Evolutionary conservation across 2,329 filamentous ascomycete genomes (phyloP).

Genomic region (Microdochium nivale): DNA sequence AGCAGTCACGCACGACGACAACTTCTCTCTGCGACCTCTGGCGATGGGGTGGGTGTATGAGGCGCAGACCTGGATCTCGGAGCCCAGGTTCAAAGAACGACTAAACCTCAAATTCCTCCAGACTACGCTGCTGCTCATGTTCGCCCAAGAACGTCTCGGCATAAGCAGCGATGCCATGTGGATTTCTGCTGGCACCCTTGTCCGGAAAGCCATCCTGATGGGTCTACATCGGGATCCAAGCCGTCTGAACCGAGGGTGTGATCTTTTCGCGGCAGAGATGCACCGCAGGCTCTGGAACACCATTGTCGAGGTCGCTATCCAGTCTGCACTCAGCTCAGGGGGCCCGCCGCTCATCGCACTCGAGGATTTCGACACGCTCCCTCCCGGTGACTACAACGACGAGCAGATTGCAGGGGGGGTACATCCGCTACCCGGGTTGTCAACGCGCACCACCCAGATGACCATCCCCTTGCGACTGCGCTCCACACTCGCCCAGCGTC

Average conservation of each 20-base stretch:
- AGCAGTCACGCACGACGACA: constrained; percentile 35
- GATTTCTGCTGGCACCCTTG: constrained; percentile 38
- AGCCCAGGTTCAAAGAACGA: constrained; percentile 33
- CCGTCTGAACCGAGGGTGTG: constrained; percentile 34
- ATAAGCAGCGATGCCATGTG: constrained; percentile 43
- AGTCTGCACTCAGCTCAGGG: constrained; percentile 40
- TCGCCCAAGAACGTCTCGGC: constrained; percentile 38
- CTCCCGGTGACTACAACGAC: constrained; percentile 44
- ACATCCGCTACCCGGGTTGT: constrained; percentile 2
- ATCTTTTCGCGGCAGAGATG: constrained; percentile 40
- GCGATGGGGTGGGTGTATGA: constrained; percentile 44
- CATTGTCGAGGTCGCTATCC: constrained; percentile 43
- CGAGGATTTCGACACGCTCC: constrained; percentile 39
- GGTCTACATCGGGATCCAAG: constrained; percentile 49
- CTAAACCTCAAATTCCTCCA: constrained; percentile 41
- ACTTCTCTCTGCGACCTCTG: constrained; percentile 29
- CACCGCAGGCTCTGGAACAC: constrained; percentile 48
- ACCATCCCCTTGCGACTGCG: constrained; percentile 40
- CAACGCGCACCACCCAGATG: constrained; percentile 32
- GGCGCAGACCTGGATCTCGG: constrained; percentile 39
- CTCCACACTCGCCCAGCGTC: constrained; percentile 30
- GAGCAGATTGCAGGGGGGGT: constrained; percentile 27
- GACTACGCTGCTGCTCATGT: constrained; percentile 39
- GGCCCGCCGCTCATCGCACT: constrained; percentile 36
- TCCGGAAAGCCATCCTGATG: constrained; percentile 48